A percentile compares a stretch with the other conserved stretches of the same genome.
Conservation (phyloP, 2,329 filamentous ascomycete species). For the Cyphellophora attinorum region DNA sequence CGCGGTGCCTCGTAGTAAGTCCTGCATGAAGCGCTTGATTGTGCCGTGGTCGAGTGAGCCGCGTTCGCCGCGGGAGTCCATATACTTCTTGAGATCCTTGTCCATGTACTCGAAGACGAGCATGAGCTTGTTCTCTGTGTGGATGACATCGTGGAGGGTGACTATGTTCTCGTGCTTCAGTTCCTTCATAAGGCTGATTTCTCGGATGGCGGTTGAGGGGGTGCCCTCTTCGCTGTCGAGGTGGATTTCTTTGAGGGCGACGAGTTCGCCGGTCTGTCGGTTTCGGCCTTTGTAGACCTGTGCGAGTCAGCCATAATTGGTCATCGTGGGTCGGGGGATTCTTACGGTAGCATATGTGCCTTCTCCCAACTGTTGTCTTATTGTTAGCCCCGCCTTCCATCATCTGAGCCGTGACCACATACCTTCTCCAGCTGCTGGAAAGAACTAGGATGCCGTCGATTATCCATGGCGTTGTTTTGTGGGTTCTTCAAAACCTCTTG, state of each 20-base stretch:
- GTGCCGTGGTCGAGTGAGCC: slow-evolving; percentile 79
- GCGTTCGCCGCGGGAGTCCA: slow-evolving; percentile 85
- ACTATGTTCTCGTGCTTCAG: slow-evolving; percentile 98
- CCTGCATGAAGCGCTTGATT: slow-evolving; percentile 99
- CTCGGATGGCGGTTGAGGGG: slow-evolving; percentile 90
- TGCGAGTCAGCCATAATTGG: no score
- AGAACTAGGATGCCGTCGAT: slow-evolving; percentile 79
- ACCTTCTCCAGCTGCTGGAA: slow-evolving; percentile 97
- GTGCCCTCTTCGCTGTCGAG: slow-evolving; percentile 98
- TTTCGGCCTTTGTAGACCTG: slow-evolving; percentile 98
- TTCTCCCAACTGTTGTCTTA: slow-evolving; percentile 61
- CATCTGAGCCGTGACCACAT: slow-evolving; percentile 4
- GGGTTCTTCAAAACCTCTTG: slow-evolving; percentile 9
- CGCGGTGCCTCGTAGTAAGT: slow-evolving; percentile 87
- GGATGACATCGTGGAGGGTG: slow-evolving; percentile 93
- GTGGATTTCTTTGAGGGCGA: slow-evolving; percentile 96
- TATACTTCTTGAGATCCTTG: slow-evolving; percentile 95
- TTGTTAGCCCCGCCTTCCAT: slow-evolving; percentile 20
- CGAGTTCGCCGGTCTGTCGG: slow-evolving; percentile 89
- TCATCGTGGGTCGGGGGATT: slow-evolving; percentile 9
- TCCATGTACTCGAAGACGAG: slow-evolving; percentile 99
- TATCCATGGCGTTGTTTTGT: slow-evolving; percentile 56
- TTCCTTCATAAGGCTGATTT: slow-evolving; percentile 99
- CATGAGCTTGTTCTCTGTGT: slow-evolving; percentile 99
- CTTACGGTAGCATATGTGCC: slow-evolving; percentile 95